Evolutionary conservation across 495 filamentous ascomycete species (phyloP).

Genomic region (Aspergillus sclerotioniger): DNA sequence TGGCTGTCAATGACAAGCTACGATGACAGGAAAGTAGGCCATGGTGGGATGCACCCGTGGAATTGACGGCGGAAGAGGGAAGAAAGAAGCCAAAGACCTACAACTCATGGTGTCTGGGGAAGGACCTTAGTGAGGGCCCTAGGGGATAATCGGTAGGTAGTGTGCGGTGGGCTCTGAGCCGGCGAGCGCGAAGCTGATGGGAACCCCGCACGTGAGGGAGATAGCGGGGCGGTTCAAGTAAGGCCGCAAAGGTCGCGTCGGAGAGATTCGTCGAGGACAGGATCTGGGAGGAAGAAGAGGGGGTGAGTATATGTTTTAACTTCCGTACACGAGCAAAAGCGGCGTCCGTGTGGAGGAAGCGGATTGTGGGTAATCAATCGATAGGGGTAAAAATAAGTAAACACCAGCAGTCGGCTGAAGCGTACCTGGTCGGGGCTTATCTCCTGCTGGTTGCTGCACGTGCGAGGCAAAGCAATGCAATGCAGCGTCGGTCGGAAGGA

Average conservation of each 20-base stretch:
- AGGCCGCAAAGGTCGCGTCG: background rate
- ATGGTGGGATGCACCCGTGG: background rate
- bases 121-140: slow-evolving; percentile 3
- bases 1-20: slow-evolving; percentile 7
- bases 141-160: slow-evolving; percentile 3
- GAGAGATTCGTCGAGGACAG: background rate
- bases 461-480: slow-evolving; percentile 5
- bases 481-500: background rate
- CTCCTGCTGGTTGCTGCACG: background rate
- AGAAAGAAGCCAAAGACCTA: slow-evolving; percentile 30
- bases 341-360: background rate
- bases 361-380: slow-evolving; percentile 2
- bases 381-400: slow-evolving; percentile 12
- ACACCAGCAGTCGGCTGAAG: background rate
- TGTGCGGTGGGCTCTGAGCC: slow-evolving; percentile 24
- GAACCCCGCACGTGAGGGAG: slow-evolving; percentile 25
- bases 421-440: slow-evolving; percentile 4
- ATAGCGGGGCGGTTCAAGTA: slow-evolving; percentile 18
- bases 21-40: slow-evolving; percentile 1
- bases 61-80: background rate
- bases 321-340: background rate
- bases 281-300: background rate
- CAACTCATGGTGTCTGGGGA: slow-evolving; percentile 44
- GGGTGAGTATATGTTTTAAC: slow-evolving; percentile 5
- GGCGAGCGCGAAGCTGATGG: slow-evolving; percentile 19